These are phyloP conservation scores for Saccharomycopsis javanensis DNA, from an alignment of 805 yeast genomes.

Conservation along the genomic window DNA sequence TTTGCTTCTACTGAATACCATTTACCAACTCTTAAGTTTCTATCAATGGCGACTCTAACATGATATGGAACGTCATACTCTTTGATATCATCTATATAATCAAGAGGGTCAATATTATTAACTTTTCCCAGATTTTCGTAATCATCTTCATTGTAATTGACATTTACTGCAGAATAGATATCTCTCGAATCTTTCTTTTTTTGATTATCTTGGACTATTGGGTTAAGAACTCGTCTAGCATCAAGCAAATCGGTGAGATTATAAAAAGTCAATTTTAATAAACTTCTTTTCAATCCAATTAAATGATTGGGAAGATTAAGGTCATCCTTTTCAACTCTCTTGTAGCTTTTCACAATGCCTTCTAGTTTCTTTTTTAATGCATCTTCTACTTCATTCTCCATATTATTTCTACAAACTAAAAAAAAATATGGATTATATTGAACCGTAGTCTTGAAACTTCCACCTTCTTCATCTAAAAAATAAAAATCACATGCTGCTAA, in stretches of 20 bases:
- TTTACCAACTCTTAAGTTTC: slow-evolving; percentile 80
- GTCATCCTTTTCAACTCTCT: slow-evolving; percentile 65
- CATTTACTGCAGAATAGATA: slow-evolving; percentile 50
- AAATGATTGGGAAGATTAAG: slow-evolving; percentile 77
- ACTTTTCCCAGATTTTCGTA: slow-evolving; percentile 23
- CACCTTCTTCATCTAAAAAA: slow-evolving; percentile 94
- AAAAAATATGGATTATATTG: slow-evolving; percentile 84
- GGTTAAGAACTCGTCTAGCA: slow-evolving; percentile 61
- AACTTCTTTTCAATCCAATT: slow-evolving; percentile 56
- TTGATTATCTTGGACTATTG: slow-evolving; percentile 62
- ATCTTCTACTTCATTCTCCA: slow-evolving; percentile 77
- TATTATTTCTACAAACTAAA: slow-evolving; percentile 41
- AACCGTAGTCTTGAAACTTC: slow-evolving; percentile 78
- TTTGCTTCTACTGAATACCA: slow-evolving; percentile 80
- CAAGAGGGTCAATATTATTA: slow-evolving; percentile 42
- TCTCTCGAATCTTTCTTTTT: slow-evolving; percentile 53
- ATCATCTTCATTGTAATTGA: slow-evolving; percentile 28
- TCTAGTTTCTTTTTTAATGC: slow-evolving; percentile 62
- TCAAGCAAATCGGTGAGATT: slow-evolving; percentile 64
- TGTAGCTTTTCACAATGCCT: slow-evolving; percentile 43
- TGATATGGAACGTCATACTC: slow-evolving; percentile 97
- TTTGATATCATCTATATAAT: slow-evolving; percentile 63
- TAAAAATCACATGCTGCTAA: slow-evolving; percentile 88
- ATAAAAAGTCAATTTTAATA: slow-evolving; percentile 63
- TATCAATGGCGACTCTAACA: slow-evolving; percentile 91